A percentile compares a stretch with the other conserved stretches of the same genome.
phyloP scores from a whole-genome alignment of 441 rosid species.

The Populus tomentosa region DNA sequence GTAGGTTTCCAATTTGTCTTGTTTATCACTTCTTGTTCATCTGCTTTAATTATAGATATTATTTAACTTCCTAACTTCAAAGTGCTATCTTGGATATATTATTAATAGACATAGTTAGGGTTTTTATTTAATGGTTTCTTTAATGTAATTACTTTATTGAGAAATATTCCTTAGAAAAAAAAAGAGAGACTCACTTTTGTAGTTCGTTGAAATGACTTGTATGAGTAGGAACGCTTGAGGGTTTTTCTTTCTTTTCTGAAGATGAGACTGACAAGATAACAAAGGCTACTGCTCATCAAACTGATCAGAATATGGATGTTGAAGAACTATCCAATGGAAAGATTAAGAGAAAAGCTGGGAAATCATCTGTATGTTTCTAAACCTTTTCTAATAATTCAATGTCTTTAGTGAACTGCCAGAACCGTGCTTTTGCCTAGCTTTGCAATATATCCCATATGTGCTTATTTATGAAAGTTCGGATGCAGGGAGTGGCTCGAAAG shows the following conservation, averaged over 20 bases:
- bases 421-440: not conserved
- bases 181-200: not conserved
- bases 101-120: constrained; percentile 23
- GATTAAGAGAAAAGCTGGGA: constrained; percentile 54
- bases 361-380: constrained; percentile 47
- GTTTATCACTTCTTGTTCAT: not conserved
- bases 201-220: constrained; percentile 9
- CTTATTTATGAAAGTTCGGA: not conserved
- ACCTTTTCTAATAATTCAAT: not conserved
- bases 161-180: not conserved
- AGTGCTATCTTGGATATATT: not conserved
- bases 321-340: constrained; percentile 49
- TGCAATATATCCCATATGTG: not conserved
- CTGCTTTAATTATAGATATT: not conserved
- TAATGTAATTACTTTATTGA: not conserved
- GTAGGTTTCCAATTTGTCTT: constrained; percentile 27
- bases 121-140: constrained; percentile 7
- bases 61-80: not conserved
- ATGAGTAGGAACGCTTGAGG: constrained; percentile 75
- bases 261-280: constrained; percentile 67
- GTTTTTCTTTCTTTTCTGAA: constrained; percentile 75
- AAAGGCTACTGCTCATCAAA: constrained; percentile 39
- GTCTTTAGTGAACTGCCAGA: not conserved
- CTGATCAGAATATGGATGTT: constrained; percentile 47
- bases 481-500: constrained; percentile 49